Percentiles rank a stretch among this genome's conserved stretches.
These are phyloP conservation scores for Xylaria sp. DNA, from an alignment of 2,329 filamentous ascomycete species.

Conservation along the genomic window DNA sequence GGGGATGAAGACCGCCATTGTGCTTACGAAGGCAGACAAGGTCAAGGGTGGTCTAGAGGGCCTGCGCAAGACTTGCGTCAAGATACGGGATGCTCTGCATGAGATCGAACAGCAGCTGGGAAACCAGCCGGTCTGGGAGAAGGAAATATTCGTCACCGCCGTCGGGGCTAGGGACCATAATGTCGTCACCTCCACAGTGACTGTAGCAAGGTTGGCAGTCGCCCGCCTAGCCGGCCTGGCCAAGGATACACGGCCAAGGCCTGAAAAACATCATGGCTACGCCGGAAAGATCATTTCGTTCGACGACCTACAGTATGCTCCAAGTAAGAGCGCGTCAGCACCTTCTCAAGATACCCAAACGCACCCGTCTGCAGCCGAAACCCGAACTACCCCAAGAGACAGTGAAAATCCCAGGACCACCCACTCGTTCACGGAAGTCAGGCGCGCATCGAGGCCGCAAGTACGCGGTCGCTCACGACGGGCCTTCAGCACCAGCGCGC, in stretches of 20 bases:
- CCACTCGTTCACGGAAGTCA: constrained; percentile 14
- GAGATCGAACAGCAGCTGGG: constrained; percentile 24
- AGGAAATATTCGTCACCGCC: constrained; percentile 37
- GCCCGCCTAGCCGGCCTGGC: constrained; percentile 36
- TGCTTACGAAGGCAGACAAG: constrained; percentile 63
- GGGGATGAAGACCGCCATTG: constrained; percentile 50
- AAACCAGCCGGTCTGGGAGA: constrained; percentile 34
- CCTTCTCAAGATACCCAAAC: too few species aligned
- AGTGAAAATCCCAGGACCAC: not conserved
- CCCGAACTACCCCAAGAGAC: not conserved
- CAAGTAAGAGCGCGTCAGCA: constrained; percentile 3
- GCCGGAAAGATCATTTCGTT: constrained; percentile 41
- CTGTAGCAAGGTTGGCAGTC: constrained; percentile 34
- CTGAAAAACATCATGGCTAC: constrained; percentile 41
- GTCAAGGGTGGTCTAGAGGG: constrained; percentile 34
- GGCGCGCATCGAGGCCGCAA: constrained; percentile 12
- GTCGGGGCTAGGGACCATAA: constrained; percentile 31
- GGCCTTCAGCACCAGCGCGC: constrained; percentile 1
- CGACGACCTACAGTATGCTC: constrained; percentile 36
- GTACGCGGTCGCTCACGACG: not conserved
- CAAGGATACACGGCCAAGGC: constrained; percentile 28
- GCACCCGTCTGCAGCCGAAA: not conserved
- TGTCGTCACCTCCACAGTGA: constrained; percentile 27
- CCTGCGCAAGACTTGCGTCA: constrained; percentile 31
- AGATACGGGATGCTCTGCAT: constrained; percentile 32